Percentiles rank a stretch among this genome's conserved stretches.
Evolutionary conservation across 331 rosid species (phyloP).

Genomic region (Cydonia oblonga): DNA sequence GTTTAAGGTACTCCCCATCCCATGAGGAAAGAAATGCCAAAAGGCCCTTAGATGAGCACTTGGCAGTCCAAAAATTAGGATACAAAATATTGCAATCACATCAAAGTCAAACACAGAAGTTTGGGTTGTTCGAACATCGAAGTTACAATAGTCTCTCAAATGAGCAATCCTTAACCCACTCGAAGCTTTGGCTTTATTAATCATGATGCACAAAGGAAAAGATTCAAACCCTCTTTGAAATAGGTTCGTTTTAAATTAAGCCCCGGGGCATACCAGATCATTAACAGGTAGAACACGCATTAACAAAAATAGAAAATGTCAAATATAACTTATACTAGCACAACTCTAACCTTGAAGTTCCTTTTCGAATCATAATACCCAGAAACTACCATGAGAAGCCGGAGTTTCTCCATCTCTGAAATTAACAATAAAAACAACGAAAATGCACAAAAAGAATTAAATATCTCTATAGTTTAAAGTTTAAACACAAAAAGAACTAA

Average conservation of each 20-base stretch:
- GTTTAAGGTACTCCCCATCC: background rate
- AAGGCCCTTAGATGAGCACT: background rate
- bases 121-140: background rate
- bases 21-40: background rate
- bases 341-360: slow-evolving; percentile 61
- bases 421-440: background rate
- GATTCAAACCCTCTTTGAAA: background rate
- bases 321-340: background rate
- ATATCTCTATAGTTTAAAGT: too few species aligned
- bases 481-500: too few species aligned
- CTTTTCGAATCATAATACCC: slow-evolving; percentile 53
- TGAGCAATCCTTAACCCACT: background rate
- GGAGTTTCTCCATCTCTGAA: slow-evolving; percentile 63
- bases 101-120: background rate
- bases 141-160: background rate
- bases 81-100: background rate
- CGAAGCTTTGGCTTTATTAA: background rate
- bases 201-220: background rate
- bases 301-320: background rate
- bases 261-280: background rate
- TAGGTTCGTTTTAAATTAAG: background rate
- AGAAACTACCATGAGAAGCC: slow-evolving; percentile 52
- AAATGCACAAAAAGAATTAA: too few species aligned
- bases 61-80: background rate
- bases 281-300: background rate